Evolutionary conservation across 257 asterid species (phyloP).

Genomic region (Plectranthus barbatus): DNA sequence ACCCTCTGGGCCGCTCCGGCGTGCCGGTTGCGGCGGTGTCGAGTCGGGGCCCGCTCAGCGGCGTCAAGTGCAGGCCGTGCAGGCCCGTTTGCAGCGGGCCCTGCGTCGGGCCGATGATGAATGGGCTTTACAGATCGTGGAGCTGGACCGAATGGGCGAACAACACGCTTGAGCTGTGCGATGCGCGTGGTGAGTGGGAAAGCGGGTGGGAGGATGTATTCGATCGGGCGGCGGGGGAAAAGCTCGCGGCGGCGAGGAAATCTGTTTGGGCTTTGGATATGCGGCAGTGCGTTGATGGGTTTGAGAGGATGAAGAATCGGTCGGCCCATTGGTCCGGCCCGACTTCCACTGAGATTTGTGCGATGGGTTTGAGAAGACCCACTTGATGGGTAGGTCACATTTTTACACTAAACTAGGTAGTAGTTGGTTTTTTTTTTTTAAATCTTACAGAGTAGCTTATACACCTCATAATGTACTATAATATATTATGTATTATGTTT

Average conservation of each 20-base stretch:
- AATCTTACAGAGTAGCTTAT: too few relatives aligned
- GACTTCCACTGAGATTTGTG: constrained; percentile 40
- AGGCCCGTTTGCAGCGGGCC: constrained; percentile 47
- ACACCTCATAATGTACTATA: too few relatives aligned
- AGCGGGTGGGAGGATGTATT: constrained; percentile 60
- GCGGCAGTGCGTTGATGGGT: constrained; percentile 46
- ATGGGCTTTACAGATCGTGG: constrained; percentile 44
- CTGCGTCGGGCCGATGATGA: constrained; percentile 63
- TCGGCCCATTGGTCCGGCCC: constrained; percentile 70
- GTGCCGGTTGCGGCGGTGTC: constrained; percentile 82
- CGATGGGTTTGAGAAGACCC: constrained; percentile 32
- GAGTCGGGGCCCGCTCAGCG: constrained; percentile 73
- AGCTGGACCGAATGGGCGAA: constrained; percentile 89
- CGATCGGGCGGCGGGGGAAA: constrained; percentile 47
- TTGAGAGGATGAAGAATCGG: constrained; percentile 41
- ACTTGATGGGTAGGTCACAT: constrained; percentile 20
- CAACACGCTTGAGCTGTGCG: constrained; percentile 50
- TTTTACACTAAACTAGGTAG: too few relatives aligned
- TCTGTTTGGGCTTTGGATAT: constrained; percentile 30
- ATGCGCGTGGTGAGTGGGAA: constrained; percentile 77
- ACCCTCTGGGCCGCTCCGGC: constrained; percentile 56
- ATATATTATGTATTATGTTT: too few relatives aligned
- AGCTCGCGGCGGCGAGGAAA: constrained; percentile 41
- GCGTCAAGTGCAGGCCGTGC: constrained; percentile 91
- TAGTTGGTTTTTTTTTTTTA: too few relatives aligned